Conservation (phyloP, 176 grass and related monocot species). For the Leersia perrieri region DNA sequence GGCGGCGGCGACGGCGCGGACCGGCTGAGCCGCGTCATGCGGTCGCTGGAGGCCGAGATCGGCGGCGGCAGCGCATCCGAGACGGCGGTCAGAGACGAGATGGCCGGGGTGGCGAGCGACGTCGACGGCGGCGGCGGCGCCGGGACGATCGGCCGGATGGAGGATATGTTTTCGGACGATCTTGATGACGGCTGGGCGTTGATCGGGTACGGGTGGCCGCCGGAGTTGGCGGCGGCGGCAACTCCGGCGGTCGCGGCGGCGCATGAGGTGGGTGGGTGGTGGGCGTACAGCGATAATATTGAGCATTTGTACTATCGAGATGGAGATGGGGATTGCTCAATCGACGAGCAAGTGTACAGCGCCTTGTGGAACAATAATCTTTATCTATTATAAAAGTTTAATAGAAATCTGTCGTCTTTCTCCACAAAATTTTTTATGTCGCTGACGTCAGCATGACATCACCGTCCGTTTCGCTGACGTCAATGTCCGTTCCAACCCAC, state of each 20-base stretch:
- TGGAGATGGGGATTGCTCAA: too few species aligned
- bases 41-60: slow-evolving; percentile 63
- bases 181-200: slow-evolving; percentile 17
- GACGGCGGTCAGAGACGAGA: neutral
- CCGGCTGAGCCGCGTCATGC: slow-evolving; percentile 38
- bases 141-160: neutral
- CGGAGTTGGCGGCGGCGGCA: slow-evolving; percentile 19
- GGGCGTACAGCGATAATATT: neutral
- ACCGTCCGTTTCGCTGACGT: too few species aligned
- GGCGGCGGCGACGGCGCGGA: neutral
- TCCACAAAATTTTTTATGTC: too few species aligned
- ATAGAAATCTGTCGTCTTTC: too few species aligned
- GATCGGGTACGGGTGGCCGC: slow-evolving; percentile 16
- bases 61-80: too few species aligned
- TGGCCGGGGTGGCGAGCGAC: neutral
- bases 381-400: too few species aligned
- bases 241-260: neutral
- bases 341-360: slow-evolving; percentile 48
- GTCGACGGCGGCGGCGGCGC: neutral
- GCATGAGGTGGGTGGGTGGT: slow-evolving; percentile 32
- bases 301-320: slow-evolving; percentile 6
- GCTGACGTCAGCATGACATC: too few species aligned
- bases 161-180: slow-evolving; percentile 12
- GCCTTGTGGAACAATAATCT: slow-evolving; percentile 51
- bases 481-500: too few species aligned